Percentiles rank a stretch among this genome's conserved stretches.
Conservation (phyloP, 768 basidiomycete genomes). For the Leccinellum albellum region DNA sequence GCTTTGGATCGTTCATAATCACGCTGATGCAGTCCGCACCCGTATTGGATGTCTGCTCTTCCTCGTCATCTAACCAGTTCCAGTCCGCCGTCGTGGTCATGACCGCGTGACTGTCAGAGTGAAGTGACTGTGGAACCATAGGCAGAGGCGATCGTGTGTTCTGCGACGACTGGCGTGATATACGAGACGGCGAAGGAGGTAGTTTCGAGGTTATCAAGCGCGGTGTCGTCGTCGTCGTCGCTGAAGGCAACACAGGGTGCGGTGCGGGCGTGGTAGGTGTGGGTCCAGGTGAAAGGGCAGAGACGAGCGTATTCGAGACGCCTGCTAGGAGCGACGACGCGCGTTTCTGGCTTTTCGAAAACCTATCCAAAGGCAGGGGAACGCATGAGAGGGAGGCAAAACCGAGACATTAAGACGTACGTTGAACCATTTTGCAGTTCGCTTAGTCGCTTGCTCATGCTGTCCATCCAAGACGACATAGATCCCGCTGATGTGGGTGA, state of each 20-base stretch:
- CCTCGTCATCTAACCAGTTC: slow-evolving; percentile 40
- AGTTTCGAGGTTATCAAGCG: slow-evolving; percentile 10
- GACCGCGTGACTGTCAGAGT: background rate
- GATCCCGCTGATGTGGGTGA: slow-evolving; percentile 28
- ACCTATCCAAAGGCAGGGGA: slow-evolving; percentile 38
- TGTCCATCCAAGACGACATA: slow-evolving; percentile 50
- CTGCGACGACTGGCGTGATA: background rate
- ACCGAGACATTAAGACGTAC: slow-evolving; percentile 36
- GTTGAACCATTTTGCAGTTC: slow-evolving; percentile 51
- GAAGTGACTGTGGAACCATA: background rate
- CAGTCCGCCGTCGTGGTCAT: slow-evolving; percentile 9
- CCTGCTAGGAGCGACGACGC: slow-evolving; percentile 65
- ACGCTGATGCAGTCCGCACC: slow-evolving; percentile 12
- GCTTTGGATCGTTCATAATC: slow-evolving; percentile 31
- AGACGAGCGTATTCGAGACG: slow-evolving; percentile 53
- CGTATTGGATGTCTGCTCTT: slow-evolving; percentile 26
- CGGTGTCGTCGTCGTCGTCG: background rate
- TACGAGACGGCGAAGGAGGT: background rate
- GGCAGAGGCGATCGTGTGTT: background rate
- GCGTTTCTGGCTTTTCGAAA: slow-evolving; percentile 64
- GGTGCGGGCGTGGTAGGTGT: slow-evolving; percentile 29
- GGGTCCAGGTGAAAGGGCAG: slow-evolving; percentile 42
- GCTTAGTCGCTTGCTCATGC: slow-evolving; percentile 57
- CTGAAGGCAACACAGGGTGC: background rate
- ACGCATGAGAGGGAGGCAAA: background rate